Conservation (phyloP, 139 green algal species). For the Eudorina sp. region DNA sequence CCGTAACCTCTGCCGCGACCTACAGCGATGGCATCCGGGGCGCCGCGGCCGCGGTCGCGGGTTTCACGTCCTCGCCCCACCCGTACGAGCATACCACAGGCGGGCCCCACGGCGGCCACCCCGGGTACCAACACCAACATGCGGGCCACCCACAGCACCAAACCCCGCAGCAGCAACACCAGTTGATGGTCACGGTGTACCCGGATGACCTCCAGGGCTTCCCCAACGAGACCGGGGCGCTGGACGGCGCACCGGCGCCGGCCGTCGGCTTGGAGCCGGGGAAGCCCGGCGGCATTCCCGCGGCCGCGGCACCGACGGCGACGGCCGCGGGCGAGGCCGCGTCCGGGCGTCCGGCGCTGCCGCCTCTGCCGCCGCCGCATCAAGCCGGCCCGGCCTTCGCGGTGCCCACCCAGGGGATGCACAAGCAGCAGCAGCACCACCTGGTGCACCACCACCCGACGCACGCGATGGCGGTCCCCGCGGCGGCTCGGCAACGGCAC, state of each 20-base stretch:
- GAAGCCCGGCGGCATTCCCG: too few species aligned
- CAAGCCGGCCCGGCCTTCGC: too few species aligned
- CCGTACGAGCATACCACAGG: neutral
- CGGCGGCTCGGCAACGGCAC: neutral
- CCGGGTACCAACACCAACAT: too few species aligned
- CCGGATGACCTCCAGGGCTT: neutral
- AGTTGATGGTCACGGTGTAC: neutral
- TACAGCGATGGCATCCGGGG: neutral
- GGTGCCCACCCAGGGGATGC: too few species aligned
- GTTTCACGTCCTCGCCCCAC: neutral
- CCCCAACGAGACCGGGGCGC: too few species aligned
- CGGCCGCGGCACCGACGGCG: neutral
- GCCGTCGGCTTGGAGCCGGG: too few species aligned
- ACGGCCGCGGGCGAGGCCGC: neutral
- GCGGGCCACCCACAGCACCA: too few species aligned
- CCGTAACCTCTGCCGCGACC: neutral
- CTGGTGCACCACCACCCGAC: neutral
- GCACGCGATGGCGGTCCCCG: neutral
- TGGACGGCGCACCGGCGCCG: neutral
- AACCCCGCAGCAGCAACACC: neutral
- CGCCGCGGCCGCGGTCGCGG: neutral
- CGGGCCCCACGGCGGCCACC: too few species aligned
- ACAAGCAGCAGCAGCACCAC: neutral
- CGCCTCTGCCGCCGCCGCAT: neutral
- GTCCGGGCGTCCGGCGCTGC: neutral